phyloP scores from a whole-genome alignment of 1,139 yeast species.

The Taphrina deformans region DNA sequence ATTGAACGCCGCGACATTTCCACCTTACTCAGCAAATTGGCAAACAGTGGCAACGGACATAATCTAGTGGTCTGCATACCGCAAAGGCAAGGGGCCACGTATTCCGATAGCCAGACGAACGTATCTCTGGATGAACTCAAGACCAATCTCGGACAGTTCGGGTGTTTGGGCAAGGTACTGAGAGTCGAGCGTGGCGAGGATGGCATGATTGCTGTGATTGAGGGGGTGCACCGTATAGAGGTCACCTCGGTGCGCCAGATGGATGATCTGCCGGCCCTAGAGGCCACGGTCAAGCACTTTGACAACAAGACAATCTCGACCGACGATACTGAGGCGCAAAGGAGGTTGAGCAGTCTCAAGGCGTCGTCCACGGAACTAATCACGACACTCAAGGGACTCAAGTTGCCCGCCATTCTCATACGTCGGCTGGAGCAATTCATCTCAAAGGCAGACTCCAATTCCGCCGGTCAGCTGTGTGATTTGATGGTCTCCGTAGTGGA shows the following conservation, averaged over 20 bases:
- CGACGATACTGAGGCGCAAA: constrained; percentile 38
- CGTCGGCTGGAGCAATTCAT: constrained; percentile 36
- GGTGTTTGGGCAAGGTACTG: constrained; percentile 42
- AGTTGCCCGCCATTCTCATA: constrained; percentile 16
- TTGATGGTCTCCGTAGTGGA: constrained; percentile 47
- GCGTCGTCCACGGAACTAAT: constrained; percentile 40
- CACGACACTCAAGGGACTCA: constrained; percentile 35
- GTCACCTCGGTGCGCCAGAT: constrained; percentile 27
- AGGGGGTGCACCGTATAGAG: constrained; percentile 42
- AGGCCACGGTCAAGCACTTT: constrained; percentile 35
- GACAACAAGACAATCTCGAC: constrained; percentile 34
- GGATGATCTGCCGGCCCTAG: constrained; percentile 31
- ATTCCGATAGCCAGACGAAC: not conserved
- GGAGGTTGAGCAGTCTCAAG: constrained; percentile 41
- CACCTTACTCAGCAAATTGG: constrained; percentile 1
- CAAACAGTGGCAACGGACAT: not conserved
- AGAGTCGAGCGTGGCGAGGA: constrained; percentile 38
- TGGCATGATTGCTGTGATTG: constrained; percentile 39
- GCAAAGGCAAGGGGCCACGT: not conserved
- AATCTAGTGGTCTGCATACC: constrained; percentile 18
- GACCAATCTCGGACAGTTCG: constrained; percentile 36
- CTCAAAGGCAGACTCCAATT: constrained; percentile 38
- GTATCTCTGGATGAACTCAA: not conserved
- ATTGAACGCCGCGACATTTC: constrained; percentile 13
- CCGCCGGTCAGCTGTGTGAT: constrained; percentile 46